Conservation (phyloP, 768 basidiomycete genomes). For the Calvatia gigantea region DNA sequence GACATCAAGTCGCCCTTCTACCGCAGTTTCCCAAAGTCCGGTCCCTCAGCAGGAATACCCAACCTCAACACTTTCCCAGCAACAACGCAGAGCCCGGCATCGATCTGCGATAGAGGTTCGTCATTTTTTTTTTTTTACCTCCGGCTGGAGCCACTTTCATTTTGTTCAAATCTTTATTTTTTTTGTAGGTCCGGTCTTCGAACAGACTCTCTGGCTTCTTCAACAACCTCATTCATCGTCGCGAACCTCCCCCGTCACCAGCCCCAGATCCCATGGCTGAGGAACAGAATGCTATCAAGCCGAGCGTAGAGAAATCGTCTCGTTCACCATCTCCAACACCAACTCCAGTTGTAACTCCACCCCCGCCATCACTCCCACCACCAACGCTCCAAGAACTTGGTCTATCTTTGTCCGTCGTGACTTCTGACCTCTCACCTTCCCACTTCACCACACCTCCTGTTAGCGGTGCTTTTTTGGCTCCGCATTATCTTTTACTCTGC, state of each 20-base stretch:
- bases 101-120: constrained; percentile 61
- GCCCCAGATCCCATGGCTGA: constrained; percentile 17
- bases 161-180: not conserved
- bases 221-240: constrained; percentile 71
- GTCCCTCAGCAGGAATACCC: constrained; percentile 24
- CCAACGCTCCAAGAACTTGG: constrained; percentile 77
- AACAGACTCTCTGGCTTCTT: constrained; percentile 87
- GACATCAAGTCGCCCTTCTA: constrained; percentile 27
- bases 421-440: constrained; percentile 65
- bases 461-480: constrained; percentile 76
- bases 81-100: constrained; percentile 40
- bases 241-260: constrained; percentile 37
- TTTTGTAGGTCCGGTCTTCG: constrained; percentile 49
- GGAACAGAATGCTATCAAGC: constrained; percentile 11
- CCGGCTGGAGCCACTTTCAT: constrained; percentile 17
- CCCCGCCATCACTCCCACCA: constrained; percentile 66
- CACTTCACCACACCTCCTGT: constrained; percentile 76
- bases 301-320: constrained; percentile 36
- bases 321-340: constrained; percentile 55
- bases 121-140: constrained; percentile 12
- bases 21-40: constrained; percentile 27
- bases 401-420: constrained; percentile 64
- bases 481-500: constrained; percentile 80
- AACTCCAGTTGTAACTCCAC: constrained; percentile 54
- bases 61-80: constrained; percentile 20